Evolutionary conservation across 192 early-diverging fungal genomes (phyloP), one percentile per base, ranked within the genome.

Genomic region (Cladochytrium replicatum): DNA sequence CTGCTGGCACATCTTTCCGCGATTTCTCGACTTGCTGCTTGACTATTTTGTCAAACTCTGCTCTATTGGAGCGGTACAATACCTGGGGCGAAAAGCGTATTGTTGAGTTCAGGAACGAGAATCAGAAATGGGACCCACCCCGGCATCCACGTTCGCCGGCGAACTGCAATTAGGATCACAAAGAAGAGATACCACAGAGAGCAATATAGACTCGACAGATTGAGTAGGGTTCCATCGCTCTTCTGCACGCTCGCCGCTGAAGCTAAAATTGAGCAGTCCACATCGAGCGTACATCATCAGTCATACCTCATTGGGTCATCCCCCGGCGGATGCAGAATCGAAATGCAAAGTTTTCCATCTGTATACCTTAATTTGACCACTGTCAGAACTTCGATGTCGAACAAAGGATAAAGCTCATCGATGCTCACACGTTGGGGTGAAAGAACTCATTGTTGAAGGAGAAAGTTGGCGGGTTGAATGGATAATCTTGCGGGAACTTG

Each of bases 191-290:
- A 78, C 57, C 15, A 78, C 49, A 6, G 76, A 78, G 19, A 77
- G 45, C 19, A 77, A 54, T 19, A 77, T 69, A 26, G 59, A 64
- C 46, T 77, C 74, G 23, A 77, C 70, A 13, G 51, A 49, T 43
- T 87, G 86, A 23, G 83, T 84, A 6, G 86, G 86, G 60, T 86
- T 88, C 86, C 86, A 88, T 44, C 85, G 77, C 67, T 88, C 84
- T 32, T 72, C 73, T 6, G 84, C 81, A 31, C 58, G 65, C 48
- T 87, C 86, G n/a, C 82, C 81, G 31, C 80, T 82, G 22, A 4
- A 50, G 39, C 1, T 25, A 15, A 15, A 6, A 55, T 9, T 29
- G 40, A 54, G 19, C 19, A 50, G 0, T 5, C 34, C 43, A 46
- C 4, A 25, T 52, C 3, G 47, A 48, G 22, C 17, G n/a, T 30